A percentile compares a stretch with the other conserved stretches of the same genome.
Conservation (phyloP, 2,329 filamentous ascomycete genomes). For the Aspergillus sergii region DNA sequence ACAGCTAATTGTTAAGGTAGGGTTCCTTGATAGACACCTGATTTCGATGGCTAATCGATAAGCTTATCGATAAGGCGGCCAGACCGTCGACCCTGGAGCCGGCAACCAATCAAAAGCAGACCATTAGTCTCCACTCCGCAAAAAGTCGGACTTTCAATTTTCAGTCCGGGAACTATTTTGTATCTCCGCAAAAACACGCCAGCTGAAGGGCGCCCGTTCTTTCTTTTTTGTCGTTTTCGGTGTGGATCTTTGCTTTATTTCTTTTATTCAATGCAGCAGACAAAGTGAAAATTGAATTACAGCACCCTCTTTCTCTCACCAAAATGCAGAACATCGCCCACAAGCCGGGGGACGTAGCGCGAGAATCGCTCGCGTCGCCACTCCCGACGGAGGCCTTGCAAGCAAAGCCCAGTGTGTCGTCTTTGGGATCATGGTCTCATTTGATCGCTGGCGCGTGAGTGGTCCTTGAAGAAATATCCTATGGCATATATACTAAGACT, state of each 20-base stretch:
- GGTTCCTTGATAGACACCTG: not conserved
- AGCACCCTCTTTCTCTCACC: not conserved
- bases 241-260: not conserved
- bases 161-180: not conserved
- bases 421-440: conserved; percentile 30
- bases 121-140: not conserved
- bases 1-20: not conserved
- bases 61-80: not conserved
- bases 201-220: not conserved
- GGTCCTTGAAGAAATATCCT: not conserved
- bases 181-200: not conserved
- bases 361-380: conserved; percentile 13
- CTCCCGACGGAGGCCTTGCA: conserved; percentile 10
- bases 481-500: not conserved
- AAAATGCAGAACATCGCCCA: conserved; percentile 14
- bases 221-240: not conserved
- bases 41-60: not conserved
- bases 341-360: conserved; percentile 6
- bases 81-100: not conserved
- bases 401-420: conserved; percentile 4
- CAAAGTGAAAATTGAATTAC: not conserved
- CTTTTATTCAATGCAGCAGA: not conserved
- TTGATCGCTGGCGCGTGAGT: conserved; percentile 39
- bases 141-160: conserved; percentile 2
- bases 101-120: not conserved